These are phyloP conservation scores for Cryptococcus sp. DNA, from an alignment of 1,284 basidiomycete genomes.

Conservation along the genomic window DNA sequence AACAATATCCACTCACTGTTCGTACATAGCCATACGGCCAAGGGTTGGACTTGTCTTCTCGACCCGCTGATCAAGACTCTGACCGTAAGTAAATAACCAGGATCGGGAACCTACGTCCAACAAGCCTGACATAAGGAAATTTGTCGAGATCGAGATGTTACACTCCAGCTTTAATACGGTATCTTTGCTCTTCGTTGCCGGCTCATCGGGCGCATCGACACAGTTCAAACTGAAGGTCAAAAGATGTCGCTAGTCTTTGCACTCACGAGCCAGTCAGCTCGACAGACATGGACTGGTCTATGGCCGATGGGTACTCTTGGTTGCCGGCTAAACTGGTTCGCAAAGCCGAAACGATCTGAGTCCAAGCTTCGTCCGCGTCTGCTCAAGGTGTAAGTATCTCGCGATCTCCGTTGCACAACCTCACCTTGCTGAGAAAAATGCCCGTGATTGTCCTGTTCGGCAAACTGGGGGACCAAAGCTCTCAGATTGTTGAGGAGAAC, in stretches of 20 bases:
- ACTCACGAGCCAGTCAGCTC: slow-evolving; percentile 79
- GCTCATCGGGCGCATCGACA: slow-evolving; percentile 79
- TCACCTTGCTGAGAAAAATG: slow-evolving; percentile 85
- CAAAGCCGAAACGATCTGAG: slow-evolving; percentile 76
- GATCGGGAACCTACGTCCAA: slow-evolving; percentile 63
- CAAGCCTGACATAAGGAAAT: slow-evolving; percentile 87
- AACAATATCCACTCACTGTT: slow-evolving; percentile 55
- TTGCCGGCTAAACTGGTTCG: slow-evolving; percentile 60
- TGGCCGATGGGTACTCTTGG: slow-evolving; percentile 59
- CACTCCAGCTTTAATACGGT: slow-evolving; percentile 87
- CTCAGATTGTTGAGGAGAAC: slow-evolving; percentile 72
- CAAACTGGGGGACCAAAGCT: slow-evolving; percentile 86
- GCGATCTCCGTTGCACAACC: slow-evolving; percentile 8
- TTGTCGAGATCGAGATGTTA: slow-evolving; percentile 82
- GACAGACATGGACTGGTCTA: slow-evolving; percentile 83
- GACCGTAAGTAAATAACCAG: slow-evolving; percentile 6
- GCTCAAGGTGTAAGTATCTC: slow-evolving; percentile 64
- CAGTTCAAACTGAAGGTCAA: slow-evolving; percentile 63
- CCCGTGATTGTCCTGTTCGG: slow-evolving; percentile 64
- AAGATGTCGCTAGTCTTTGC: not conserved
- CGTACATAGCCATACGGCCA: slow-evolving; percentile 78
- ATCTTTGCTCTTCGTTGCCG: slow-evolving; percentile 65
- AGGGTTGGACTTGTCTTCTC: slow-evolving; percentile 82
- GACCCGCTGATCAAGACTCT: slow-evolving; percentile 82
- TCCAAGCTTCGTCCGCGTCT: slow-evolving; percentile 97